A percentile compares a stretch with the other conserved stretches of the same genome.
Conservation (phyloP, 192 early-diverging fungal species). For the Coemansia sp. region DNA sequence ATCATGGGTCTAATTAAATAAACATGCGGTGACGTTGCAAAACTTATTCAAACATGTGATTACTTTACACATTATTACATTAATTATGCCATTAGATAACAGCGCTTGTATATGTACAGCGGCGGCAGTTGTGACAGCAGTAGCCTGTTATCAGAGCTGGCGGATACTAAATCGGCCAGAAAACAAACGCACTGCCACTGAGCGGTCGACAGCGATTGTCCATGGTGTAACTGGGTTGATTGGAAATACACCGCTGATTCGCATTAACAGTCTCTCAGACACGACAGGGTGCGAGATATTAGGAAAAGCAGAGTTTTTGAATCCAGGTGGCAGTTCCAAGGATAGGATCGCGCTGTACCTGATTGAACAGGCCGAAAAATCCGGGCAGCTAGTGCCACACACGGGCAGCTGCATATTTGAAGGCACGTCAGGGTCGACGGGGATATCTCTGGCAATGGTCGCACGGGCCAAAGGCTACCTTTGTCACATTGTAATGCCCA, state of each 20-base stretch:
- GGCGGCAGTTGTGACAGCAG: conserved; percentile 5
- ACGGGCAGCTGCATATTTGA: conserved; percentile 83
- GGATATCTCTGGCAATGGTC: conserved; percentile 92
- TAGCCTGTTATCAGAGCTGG: conserved; percentile 5
- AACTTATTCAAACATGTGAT: no score
- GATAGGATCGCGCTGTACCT: conserved; percentile 90
- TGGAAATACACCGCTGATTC: conserved; percentile 89
- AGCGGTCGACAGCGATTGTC: background rate
- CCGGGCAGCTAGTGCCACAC: conserved; percentile 69
- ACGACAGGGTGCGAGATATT: conserved; percentile 88
- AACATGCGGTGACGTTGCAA: no score
- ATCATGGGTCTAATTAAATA: no score
- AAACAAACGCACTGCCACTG: no score
- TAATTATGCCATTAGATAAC: conserved; percentile 14
- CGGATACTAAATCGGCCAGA: background rate
- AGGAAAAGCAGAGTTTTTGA: conserved; percentile 80
- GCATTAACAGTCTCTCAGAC: conserved; percentile 80
- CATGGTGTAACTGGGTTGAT: conserved; percentile 80
- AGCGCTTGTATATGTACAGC: conserved; percentile 5
- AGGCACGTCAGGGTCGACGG: conserved; percentile 94
- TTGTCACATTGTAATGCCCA: conserved; percentile 95
- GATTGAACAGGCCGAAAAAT: conserved; percentile 72
- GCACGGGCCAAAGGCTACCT: conserved; percentile 85
- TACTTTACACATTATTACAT: no score
- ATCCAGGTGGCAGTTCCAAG: conserved; percentile 90